phyloP scores from a whole-genome alignment of 495 filamentous ascomycete species.

The Xylaria castorea region DNA sequence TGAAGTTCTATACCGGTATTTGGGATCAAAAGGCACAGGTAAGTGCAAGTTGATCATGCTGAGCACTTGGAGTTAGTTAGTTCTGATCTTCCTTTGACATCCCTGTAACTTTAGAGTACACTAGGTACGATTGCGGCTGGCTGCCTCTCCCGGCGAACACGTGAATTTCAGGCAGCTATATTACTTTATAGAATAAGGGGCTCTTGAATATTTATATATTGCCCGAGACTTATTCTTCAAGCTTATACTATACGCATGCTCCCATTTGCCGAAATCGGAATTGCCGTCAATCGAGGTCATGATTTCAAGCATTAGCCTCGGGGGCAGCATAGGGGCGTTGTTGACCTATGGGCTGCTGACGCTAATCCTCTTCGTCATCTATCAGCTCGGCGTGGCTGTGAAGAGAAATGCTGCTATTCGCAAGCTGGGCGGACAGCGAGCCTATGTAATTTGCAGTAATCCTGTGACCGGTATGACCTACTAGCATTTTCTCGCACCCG shows the following conservation, averaged over 20 bases:
- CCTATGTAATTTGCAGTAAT: slow-evolving; percentile 11
- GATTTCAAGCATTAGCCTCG: slow-evolving; percentile 11
- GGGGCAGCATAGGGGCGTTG: background rate
- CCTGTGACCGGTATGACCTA: slow-evolving; percentile 18
- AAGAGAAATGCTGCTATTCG: slow-evolving; percentile 18
- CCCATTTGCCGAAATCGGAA: background rate
- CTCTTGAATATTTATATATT: background rate
- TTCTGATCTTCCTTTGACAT: background rate
- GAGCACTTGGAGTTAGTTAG: background rate
- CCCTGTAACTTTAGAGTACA: background rate
- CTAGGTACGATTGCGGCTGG: background rate
- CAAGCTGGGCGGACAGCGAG: slow-evolving; percentile 17
- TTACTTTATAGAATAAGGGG: background rate
- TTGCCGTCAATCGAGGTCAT: slow-evolving; percentile 1
- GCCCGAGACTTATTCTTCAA: background rate
- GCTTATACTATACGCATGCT: slow-evolving; percentile 4
- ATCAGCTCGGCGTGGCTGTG: slow-evolving; percentile 4
- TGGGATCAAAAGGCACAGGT: background rate
- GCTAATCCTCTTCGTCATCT: slow-evolving; percentile 1
- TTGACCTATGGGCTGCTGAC: slow-evolving; percentile 3
- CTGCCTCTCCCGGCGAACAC: background rate
- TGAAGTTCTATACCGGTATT: background rate
- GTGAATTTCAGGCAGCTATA: slow-evolving; percentile 8
- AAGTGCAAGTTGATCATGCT: background rate
- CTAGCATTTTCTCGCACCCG: background rate